These are phyloP conservation scores for Hamamelis virginiana DNA, from an alignment of 164 flowering plant genomes.

Conservation along the genomic window DNA sequence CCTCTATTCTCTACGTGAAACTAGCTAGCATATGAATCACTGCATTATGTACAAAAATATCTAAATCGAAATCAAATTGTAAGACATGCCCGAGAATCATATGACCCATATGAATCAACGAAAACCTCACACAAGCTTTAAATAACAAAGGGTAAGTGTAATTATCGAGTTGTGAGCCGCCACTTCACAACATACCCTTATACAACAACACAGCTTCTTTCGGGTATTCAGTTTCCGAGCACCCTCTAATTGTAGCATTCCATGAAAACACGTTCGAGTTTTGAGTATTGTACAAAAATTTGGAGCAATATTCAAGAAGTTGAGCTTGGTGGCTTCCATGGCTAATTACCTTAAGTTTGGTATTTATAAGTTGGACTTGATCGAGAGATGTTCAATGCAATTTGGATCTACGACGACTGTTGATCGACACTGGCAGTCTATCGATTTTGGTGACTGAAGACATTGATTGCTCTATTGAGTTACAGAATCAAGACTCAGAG, in stretches of 20 bases:
- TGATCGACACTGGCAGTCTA: conserved; percentile 39
- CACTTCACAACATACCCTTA: conserved; percentile 37
- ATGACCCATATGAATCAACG: conserved; percentile 27
- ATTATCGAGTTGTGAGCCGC: conserved; percentile 43
- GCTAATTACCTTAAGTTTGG: conserved; percentile 65
- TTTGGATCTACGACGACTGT: conserved; percentile 46
- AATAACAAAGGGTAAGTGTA: conserved; percentile 58
- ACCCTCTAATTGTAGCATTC: conserved; percentile 52
- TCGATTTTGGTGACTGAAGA: conserved; percentile 69
- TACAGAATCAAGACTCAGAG: conserved; percentile 25
- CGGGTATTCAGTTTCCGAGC: conserved; percentile 28
- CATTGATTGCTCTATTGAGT: conserved; percentile 42
- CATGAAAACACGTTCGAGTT: conserved; percentile 48
- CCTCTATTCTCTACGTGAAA: conserved; percentile 39
- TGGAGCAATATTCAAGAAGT: conserved; percentile 44
- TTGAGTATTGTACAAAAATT: conserved; percentile 25
- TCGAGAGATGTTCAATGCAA: conserved; percentile 44
- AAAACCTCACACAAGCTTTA: conserved; percentile 41
- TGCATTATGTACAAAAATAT: conserved; percentile 47
- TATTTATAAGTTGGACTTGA: conserved; percentile 62
- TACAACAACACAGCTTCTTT: conserved; percentile 43
- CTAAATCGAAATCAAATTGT: conserved; percentile 43
- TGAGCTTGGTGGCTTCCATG: conserved; percentile 75
- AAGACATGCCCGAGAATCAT: conserved; percentile 51
- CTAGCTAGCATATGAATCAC: conserved; percentile 43